Conservation (phyloP, 2,329 filamentous ascomycete species). For the Aureobasidium zeae region DNA sequence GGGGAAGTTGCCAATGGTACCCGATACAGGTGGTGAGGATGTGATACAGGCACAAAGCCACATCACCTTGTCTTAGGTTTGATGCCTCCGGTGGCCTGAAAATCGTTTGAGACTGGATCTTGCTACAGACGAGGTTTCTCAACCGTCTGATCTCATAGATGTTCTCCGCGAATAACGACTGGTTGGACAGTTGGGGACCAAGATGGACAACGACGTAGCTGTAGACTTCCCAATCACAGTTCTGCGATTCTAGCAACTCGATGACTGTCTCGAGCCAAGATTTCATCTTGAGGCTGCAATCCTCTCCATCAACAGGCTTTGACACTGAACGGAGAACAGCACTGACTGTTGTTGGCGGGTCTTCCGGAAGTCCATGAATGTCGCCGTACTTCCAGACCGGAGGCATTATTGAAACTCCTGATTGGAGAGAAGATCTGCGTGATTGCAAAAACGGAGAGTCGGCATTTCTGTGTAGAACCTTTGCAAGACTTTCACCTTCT, state of each 20-base stretch:
- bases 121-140: conserved; percentile 68
- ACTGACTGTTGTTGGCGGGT: conserved; percentile 41
- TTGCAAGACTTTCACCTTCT: conserved; percentile 65
- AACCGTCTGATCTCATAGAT: conserved; percentile 67
- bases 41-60: conserved; percentile 82
- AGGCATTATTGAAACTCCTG: conserved; percentile 11
- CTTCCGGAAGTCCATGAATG: conserved; percentile 45
- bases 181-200: conserved; percentile 80
- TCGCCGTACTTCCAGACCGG: conserved; percentile 51
- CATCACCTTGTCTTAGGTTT: conserved; percentile 75
- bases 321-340: conserved; percentile 40
- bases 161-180: conserved; percentile 68
- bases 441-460: conserved; percentile 7
- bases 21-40: conserved; percentile 79
- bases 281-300: conserved; percentile 13
- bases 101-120: conserved; percentile 67
- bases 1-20: conserved; percentile 77
- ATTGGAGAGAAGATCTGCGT: conserved; percentile 13
- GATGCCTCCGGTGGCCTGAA: conserved; percentile 72
- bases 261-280: conserved; percentile 18
- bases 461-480: conserved; percentile 41
- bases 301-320: conserved; percentile 2
- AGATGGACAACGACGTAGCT: conserved; percentile 82
- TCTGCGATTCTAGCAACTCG: conserved; percentile 15
- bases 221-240: conserved; percentile 68